Conservation (phyloP, 441 rosid species). For the Rhodomyrtus psidioides region DNA sequence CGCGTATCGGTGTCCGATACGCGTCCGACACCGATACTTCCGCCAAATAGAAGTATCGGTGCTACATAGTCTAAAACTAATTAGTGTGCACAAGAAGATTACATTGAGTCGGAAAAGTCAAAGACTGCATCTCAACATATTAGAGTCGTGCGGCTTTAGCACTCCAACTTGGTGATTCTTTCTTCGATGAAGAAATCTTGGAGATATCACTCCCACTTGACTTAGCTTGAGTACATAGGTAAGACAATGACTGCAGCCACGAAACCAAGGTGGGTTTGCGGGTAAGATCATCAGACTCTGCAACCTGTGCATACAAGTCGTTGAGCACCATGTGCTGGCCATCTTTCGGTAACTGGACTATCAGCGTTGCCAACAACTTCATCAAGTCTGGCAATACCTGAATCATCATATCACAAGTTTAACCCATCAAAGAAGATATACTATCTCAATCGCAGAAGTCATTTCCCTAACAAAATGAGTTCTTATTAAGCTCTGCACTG, state of each 20-base stretch:
- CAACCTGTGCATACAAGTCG: constrained; percentile 63
- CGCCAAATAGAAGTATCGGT: no score
- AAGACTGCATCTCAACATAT: constrained; percentile 15
- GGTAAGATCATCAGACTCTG: constrained; percentile 88
- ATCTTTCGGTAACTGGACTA: constrained; percentile 53
- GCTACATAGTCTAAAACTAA: no score
- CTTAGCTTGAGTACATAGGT: constrained; percentile 44
- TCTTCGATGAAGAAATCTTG: constrained; percentile 11
- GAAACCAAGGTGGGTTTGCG: constrained; percentile 86
- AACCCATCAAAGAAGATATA: not conserved
- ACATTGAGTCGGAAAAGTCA: not conserved
- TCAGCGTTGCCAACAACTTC: constrained; percentile 63
- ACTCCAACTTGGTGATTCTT: constrained; percentile 13
- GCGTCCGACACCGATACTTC: no score
- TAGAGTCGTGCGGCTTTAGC: constrained; percentile 43
- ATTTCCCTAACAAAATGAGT: not conserved
- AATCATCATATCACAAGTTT: not conserved
- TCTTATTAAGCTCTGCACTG: not conserved
- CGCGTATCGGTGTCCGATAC: no score
- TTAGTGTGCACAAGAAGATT: not conserved
- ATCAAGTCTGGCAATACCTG: constrained; percentile 70
- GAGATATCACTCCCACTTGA: constrained; percentile 11
- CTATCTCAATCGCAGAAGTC: not conserved
- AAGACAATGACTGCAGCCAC: constrained; percentile 87
- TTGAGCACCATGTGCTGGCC: constrained; percentile 61